Conservation (phyloP, 1,139 yeast genomes). For the Geotrichum macrosporum region DNA sequence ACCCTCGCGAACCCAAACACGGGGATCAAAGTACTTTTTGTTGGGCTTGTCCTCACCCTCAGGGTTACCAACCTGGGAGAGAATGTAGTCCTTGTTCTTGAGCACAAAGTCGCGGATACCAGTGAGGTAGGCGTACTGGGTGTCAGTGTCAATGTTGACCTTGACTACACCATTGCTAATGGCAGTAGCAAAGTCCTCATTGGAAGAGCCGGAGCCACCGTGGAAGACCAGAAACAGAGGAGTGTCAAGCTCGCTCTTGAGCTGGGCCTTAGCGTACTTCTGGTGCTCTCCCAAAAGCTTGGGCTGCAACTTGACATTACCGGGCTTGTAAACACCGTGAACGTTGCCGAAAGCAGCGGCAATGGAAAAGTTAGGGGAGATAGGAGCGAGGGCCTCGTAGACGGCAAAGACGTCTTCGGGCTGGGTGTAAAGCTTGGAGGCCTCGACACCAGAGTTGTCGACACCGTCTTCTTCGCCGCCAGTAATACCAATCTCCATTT, state of each 20-base stretch:
- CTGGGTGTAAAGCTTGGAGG: slow-evolving; percentile 83
- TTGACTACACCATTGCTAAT: slow-evolving; percentile 93
- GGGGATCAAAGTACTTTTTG: slow-evolving; percentile 98
- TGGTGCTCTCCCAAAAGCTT: slow-evolving; percentile 95
- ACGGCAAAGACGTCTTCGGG: slow-evolving; percentile 94
- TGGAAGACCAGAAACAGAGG: slow-evolving; percentile 98
- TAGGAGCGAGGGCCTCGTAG: slow-evolving; percentile 80
- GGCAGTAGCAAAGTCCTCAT: slow-evolving; percentile 84
- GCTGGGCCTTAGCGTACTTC: slow-evolving; percentile 61
- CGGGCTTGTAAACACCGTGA: slow-evolving; percentile 99
- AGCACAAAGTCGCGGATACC: slow-evolving; percentile 98
- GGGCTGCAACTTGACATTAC: slow-evolving; percentile 92
- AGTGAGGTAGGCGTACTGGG: slow-evolving; percentile 92
- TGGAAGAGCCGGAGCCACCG: slow-evolving; percentile 99
- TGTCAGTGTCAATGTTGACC: slow-evolving; percentile 98
- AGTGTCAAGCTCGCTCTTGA: slow-evolving; percentile 51
- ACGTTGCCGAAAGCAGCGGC: slow-evolving; percentile 99
- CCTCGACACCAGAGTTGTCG: slow-evolving; percentile 88
- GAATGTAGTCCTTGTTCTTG: slow-evolving; percentile 89
- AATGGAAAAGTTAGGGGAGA: slow-evolving; percentile 96
- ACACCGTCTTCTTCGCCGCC: slow-evolving; percentile 99
- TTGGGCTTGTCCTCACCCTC: slow-evolving; percentile 96
- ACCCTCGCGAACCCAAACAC: slow-evolving; percentile 99
- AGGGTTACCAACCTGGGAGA: slow-evolving; percentile 94
- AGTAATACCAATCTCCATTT: slow-evolving; percentile 99